Percentiles rank a stretch among this genome's conserved stretches.
Conservation (phyloP, 148 eudicot genomes). For the Simmondsia chinensis region DNA sequence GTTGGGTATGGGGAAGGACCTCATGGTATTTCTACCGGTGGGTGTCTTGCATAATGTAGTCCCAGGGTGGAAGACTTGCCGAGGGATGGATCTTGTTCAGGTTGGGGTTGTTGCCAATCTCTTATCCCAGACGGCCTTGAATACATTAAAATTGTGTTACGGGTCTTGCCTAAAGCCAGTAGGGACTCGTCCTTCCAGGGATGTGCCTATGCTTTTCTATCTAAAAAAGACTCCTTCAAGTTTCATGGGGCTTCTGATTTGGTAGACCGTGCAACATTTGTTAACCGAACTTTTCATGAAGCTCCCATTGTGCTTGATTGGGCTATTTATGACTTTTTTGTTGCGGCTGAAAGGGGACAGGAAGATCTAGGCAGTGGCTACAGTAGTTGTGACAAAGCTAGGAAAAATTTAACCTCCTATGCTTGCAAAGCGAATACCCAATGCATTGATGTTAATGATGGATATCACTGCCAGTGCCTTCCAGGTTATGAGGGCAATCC, state of each 20-base stretch:
- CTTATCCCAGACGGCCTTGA: constrained; percentile 9
- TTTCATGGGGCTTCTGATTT: constrained; percentile 10
- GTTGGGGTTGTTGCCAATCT: constrained; percentile 12
- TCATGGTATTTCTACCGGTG: constrained; percentile 1
- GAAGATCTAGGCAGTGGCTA: too few species aligned
- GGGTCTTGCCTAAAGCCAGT: not conserved
- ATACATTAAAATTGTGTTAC: accelerated
- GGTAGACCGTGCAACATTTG: not conserved
- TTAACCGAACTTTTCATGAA: not conserved
- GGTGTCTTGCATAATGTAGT: constrained; percentile 10
- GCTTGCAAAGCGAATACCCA: constrained; percentile 13
- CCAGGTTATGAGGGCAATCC: constrained; percentile 23
- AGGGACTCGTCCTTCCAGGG: not conserved
- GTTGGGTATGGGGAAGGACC: not conserved
- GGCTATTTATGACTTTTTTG: too few species aligned
- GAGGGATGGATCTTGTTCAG: constrained; percentile 8
- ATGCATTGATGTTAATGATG: constrained; percentile 14
- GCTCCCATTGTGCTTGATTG: constrained; percentile 15
- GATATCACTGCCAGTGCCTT: constrained; percentile 17
- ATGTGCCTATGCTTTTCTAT: constrained; percentile 16
- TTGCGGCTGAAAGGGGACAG: too few species aligned
- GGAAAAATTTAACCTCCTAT: not conserved
- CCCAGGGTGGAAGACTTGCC: constrained; percentile 5
- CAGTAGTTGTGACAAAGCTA: constrained; percentile 9
- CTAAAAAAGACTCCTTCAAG: constrained; percentile 4